Conservation (phyloP, 805 yeast species). For the Candida succiphila region DNA sequence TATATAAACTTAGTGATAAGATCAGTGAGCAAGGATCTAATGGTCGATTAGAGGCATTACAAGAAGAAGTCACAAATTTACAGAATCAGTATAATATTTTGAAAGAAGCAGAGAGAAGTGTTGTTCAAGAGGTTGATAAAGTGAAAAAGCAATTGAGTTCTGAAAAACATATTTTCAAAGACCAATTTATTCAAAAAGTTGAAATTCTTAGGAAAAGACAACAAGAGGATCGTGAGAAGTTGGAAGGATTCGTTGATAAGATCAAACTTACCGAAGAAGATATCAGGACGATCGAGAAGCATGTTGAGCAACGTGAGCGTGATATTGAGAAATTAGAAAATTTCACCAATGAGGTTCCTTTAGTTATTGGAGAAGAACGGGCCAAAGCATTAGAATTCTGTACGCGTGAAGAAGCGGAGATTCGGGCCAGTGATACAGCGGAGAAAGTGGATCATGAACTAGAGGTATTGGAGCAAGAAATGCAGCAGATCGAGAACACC, state of each 20-base stretch:
- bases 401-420: conserved; percentile 32
- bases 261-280: conserved; percentile 3
- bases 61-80: not conserved
- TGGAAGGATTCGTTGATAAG: conserved; percentile 3
- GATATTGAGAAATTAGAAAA: conserved; percentile 15
- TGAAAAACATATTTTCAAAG: not conserved
- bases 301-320: conserved; percentile 12
- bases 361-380: conserved; percentile 15
- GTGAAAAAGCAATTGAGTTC: not conserved
- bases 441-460: conserved; percentile 42
- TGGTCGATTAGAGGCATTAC: conserved; percentile 22
- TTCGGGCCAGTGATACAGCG: conserved; percentile 27
- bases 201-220: not conserved
- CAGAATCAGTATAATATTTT: not conserved
- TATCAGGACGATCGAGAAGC: conserved; percentile 8
- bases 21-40: conserved; percentile 35
- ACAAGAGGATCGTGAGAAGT: not conserved
- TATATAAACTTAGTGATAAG: conserved; percentile 25
- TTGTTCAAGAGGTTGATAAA: not conserved
- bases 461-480: conserved; percentile 31
- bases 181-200: not conserved
- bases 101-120: not conserved
- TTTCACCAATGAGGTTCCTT: conserved; percentile 17
- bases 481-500: conserved; percentile 40
- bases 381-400: conserved; percentile 32